Conservation (phyloP, 805 yeast species). For the Lipomyces orientalis region DNA sequence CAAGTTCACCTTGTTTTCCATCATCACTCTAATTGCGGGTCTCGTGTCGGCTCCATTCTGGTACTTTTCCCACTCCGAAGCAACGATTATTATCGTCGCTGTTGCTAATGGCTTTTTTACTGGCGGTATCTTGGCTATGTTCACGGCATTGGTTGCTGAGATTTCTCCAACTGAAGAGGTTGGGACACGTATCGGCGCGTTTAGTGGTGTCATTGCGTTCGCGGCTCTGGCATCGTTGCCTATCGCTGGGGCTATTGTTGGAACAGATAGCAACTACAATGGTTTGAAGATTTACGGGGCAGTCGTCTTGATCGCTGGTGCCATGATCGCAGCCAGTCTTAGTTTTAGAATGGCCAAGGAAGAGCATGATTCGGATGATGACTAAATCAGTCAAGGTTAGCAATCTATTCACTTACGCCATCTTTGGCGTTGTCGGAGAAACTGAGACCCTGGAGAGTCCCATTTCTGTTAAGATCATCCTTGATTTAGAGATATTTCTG, state of each 20-base stretch:
- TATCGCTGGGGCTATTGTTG: constrained; percentile 42
- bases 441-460: background rate
- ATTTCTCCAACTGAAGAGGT: constrained; percentile 40
- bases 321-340: constrained; percentile 7
- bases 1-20: constrained; percentile 48
- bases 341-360: constrained; percentile 6
- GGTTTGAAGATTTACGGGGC: constrained; percentile 36
- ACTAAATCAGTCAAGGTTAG: background rate
- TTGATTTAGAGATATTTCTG: no score
- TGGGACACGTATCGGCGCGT: constrained; percentile 60
- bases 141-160: constrained; percentile 44
- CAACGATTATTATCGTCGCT: constrained; percentile 38
- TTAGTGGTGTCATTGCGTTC: constrained; percentile 61
- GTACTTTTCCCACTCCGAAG: constrained; percentile 13
- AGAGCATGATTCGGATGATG: background rate
- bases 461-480: background rate
- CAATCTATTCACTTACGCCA: background rate
- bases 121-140: constrained; percentile 45
- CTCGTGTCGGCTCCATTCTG: constrained; percentile 41
- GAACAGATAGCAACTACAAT: constrained; percentile 21
- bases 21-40: constrained; percentile 41
- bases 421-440: background rate
- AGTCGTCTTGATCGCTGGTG: constrained; percentile 22
- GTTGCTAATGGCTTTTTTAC: constrained; percentile 44
- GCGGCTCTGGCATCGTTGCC: constrained; percentile 47